phyloP scores from a whole-genome alignment of 257 asterid genomes.

The Primulina eburnea region DNA sequence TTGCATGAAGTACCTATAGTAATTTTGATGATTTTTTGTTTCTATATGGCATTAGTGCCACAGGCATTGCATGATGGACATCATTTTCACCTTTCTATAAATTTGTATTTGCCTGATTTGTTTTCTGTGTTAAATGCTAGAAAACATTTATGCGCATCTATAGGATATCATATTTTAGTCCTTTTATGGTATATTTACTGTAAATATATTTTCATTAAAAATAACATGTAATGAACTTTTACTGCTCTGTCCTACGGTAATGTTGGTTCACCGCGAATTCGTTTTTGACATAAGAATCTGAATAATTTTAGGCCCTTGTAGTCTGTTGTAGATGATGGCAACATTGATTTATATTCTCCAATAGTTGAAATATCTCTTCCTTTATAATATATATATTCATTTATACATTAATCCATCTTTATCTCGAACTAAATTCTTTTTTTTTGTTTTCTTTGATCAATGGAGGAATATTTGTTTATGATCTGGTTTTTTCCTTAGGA shows the following conservation, averaged over 20 bases:
- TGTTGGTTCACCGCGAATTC: background rate
- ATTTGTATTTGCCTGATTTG: constrained; percentile 10
- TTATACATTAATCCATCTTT: background rate
- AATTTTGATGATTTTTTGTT: background rate
- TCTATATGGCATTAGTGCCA: background rate
- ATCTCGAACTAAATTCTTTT: constrained; percentile 11
- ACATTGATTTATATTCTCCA: constrained; percentile 26
- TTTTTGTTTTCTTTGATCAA: constrained; percentile 4
- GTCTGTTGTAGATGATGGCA: constrained; percentile 35
- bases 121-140: constrained; percentile 21
- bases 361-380: background rate
- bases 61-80: constrained; percentile 5
- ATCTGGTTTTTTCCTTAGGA: constrained; percentile 41
- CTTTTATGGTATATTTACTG: constrained; percentile 26
- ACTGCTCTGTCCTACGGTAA: background rate
- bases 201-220: background rate
- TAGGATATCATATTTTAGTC: constrained; percentile 1
- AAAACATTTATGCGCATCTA: constrained; percentile 23
- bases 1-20: background rate
- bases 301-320: constrained; percentile 31
- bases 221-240: background rate
- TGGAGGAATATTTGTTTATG: constrained; percentile 14
- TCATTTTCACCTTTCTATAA: background rate
- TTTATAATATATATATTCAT: background rate
- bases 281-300: constrained; percentile 37